Evolutionary conservation across 345 rosid genomes (phyloP).

Genomic region (Eucalyptus curtisii): DNA sequence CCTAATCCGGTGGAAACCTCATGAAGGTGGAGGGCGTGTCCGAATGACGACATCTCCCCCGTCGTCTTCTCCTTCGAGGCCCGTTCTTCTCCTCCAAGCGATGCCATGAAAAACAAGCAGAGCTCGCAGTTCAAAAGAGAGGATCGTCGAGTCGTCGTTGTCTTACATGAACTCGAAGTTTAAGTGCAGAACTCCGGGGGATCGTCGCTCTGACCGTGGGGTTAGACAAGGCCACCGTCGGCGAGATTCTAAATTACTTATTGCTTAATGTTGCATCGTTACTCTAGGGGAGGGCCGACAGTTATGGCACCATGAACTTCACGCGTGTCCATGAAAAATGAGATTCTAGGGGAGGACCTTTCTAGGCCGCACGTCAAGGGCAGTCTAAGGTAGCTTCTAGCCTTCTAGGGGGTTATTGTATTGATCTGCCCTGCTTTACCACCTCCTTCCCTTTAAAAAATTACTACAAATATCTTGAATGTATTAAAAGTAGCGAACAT

Average conservation of each 20-base stretch:
- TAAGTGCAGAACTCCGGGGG: neutral
- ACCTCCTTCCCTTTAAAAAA: no score
- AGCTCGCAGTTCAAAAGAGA: neutral
- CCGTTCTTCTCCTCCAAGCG: neutral
- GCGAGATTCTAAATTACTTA: neutral
- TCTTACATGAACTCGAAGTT: neutral
- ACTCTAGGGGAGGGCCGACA: neutral
- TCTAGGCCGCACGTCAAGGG: neutral
- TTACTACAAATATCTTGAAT: no score
- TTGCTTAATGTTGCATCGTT: neutral
- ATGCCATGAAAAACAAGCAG: neutral
- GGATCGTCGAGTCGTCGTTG: neutral
- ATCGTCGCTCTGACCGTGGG: neutral
- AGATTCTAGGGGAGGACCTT: neutral
- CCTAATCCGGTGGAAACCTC: neutral
- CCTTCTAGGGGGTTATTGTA: no score
- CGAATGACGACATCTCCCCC: neutral
- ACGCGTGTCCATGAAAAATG: neutral
- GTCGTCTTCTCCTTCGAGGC: neutral
- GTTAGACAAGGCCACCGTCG: neutral
- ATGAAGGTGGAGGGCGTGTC: neutral
- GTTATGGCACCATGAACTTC: neutral
- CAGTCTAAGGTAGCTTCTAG: neutral
- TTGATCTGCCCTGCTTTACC: no score
- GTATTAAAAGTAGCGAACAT: no score